A percentile compares a stretch with the other conserved stretches of the same genome.
These are phyloP conservation scores for Fomes fomentarius DNA, from an alignment of 1,284 basidiomycete species.

Conservation along the genomic window DNA sequence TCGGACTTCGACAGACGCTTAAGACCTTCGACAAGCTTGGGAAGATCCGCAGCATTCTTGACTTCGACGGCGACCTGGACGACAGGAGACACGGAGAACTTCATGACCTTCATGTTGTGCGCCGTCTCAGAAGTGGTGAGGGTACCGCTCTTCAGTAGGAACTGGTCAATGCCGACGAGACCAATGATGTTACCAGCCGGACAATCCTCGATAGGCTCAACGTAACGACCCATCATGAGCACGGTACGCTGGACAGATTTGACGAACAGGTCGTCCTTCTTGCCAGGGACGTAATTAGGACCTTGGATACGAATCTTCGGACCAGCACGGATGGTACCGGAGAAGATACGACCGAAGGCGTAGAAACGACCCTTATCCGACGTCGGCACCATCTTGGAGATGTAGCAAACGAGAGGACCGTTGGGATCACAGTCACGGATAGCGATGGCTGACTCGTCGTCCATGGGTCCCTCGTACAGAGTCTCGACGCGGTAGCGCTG, in stretches of 20 bases:
- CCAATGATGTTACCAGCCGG: conserved; percentile 99
- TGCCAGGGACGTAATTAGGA: conserved; percentile 98
- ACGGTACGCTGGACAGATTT: conserved; percentile 99
- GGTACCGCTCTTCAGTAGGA: conserved; percentile 99
- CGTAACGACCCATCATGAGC: conserved; percentile 99
- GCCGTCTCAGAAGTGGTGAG: conserved; percentile 98
- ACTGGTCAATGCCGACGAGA: conserved; percentile 99
- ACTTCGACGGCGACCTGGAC: conserved; percentile 99
- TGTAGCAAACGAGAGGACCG: conserved; percentile 96
- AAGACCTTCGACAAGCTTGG: conserved; percentile 99
- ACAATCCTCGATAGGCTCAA: conserved; percentile 99
- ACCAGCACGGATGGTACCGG: conserved; percentile 95
- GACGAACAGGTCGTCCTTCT: conserved; percentile 98
- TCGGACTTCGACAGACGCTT: conserved; percentile 99
- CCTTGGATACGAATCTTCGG: conserved; percentile 99
- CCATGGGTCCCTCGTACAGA: conserved; percentile 99
- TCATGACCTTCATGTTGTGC: conserved; percentile 99
- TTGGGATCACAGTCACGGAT: conserved; percentile 99
- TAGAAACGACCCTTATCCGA: conserved; percentile 99
- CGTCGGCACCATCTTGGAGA: conserved; percentile 99
- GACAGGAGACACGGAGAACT: conserved; percentile 99
- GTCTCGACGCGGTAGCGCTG: conserved; percentile 99
- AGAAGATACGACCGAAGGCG: conserved; percentile 99
- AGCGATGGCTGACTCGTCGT: conserved; percentile 98
- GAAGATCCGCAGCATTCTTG: conserved; percentile 99